A percentile compares a stretch with the other conserved stretches of the same genome.
These are phyloP conservation scores for Xylariaceae sp. DNA, from an alignment of 2,329 filamentous ascomycete genomes.

Conservation along the genomic window DNA sequence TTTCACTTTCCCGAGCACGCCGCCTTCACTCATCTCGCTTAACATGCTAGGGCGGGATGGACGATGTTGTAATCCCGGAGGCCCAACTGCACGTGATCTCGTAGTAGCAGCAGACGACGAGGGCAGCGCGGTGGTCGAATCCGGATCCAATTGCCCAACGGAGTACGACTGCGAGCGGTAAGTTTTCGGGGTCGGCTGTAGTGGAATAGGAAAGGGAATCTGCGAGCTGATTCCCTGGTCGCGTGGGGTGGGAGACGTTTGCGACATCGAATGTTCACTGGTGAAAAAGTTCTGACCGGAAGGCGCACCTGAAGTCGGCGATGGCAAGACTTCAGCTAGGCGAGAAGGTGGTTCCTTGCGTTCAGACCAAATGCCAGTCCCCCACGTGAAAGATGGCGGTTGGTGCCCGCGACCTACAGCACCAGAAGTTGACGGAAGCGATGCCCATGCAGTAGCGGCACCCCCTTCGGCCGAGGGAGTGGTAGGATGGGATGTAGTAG, in stretches of 20 bases:
- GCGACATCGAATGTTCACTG: conserved; percentile 41
- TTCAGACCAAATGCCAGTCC: conserved; percentile 75
- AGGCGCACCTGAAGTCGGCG: conserved; percentile 60
- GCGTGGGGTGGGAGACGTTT: conserved; percentile 47
- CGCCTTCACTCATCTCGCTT: conserved; percentile 62
- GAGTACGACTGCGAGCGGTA: conserved; percentile 97
- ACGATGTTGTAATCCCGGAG: conserved; percentile 70
- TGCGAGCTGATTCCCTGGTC: conserved; percentile 55
- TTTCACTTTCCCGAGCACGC: conserved; percentile 61
- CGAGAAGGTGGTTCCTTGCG: conserved; percentile 72
- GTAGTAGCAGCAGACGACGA: conserved; percentile 46
- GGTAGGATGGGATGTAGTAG: conserved; percentile 72
- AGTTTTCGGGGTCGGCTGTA: conserved; percentile 86
- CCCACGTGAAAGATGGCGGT: conserved; percentile 58
- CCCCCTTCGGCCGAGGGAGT: conserved; percentile 66
- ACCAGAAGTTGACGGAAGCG: conserved; percentile 45
- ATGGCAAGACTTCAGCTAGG: conserved; percentile 68
- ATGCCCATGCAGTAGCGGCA: conserved; percentile 47
- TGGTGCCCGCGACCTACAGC: conserved; percentile 45
- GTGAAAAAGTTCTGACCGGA: conserved; percentile 43
- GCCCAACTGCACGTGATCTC: conserved; percentile 49
- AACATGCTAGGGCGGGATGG: conserved; percentile 74
- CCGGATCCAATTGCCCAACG: conserved; percentile 79
- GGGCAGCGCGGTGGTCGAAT: conserved; percentile 43
- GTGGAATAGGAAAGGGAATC: conserved; percentile 79